phyloP scores from a whole-genome alignment of 768 basidiomycete species.

The Boletus insuetus region DNA sequence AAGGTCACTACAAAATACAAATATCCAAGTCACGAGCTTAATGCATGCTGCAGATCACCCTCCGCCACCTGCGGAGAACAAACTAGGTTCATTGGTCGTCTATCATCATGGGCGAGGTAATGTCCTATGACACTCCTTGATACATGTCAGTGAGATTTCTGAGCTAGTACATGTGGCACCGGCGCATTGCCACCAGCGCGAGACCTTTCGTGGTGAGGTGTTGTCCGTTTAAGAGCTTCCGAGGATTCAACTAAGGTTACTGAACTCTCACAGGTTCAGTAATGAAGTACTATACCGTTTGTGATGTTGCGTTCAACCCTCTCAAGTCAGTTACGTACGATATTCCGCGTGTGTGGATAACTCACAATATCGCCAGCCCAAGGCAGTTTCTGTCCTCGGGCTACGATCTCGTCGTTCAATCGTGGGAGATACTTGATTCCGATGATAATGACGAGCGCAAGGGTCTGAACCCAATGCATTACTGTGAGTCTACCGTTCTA shows the following conservation, averaged over 20 bases:
- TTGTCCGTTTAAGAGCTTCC: too few relatives aligned
- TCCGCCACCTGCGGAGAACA: constrained; percentile 46
- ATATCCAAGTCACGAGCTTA: constrained; percentile 14
- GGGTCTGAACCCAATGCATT: constrained; percentile 10
- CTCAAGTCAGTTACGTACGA: constrained; percentile 34
- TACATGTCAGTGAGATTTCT: not conserved
- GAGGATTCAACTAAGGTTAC: not conserved
- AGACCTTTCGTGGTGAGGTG: constrained; percentile 19
- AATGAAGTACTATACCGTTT: constrained; percentile 51
- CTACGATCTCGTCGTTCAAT: constrained; percentile 39
- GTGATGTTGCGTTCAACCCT: constrained; percentile 56
- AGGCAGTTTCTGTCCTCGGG: constrained; percentile 47
- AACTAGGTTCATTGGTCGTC: constrained; percentile 44
- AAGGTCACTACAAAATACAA: constrained; percentile 17
- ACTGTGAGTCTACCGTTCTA: constrained; percentile 13
- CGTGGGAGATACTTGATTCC: constrained; percentile 39
- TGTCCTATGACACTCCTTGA: not conserved
- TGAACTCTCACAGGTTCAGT: constrained; percentile 10
- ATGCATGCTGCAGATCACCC: constrained; percentile 10
- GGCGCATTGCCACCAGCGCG: constrained; percentile 19
- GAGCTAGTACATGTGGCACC: constrained; percentile 18
- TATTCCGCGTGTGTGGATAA: not conserved
- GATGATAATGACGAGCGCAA: constrained; percentile 15
- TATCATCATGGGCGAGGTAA: constrained; percentile 33
- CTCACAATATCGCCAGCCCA: constrained; percentile 29